A percentile compares a stretch with the other conserved stretches of the same genome.
These are phyloP conservation scores for Sclerotinia nivalis DNA, from an alignment of 2,329 filamentous ascomycete species.

Conservation along the genomic window DNA sequence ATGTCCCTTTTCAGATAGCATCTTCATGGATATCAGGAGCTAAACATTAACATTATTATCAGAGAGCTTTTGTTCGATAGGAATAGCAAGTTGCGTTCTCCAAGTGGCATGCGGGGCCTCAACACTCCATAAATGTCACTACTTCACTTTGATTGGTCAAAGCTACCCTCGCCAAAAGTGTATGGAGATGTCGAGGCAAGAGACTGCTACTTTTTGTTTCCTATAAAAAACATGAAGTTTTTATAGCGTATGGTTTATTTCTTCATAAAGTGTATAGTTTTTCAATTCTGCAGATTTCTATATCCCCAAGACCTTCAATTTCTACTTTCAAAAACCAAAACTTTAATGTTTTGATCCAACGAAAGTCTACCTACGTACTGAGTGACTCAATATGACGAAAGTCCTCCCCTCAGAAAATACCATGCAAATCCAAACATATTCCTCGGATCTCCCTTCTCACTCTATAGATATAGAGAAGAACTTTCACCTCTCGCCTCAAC, in stretches of 20 bases:
- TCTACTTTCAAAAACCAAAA: background rate
- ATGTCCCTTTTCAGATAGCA: background rate
- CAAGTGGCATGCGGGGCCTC: background rate
- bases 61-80: background rate
- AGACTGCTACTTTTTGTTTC: background rate
- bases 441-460: background rate
- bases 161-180: constrained; percentile 4
- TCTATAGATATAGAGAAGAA: constrained; percentile 10
- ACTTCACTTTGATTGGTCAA: constrained; percentile 1
- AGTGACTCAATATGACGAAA: background rate
- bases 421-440: background rate
- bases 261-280: background rate
- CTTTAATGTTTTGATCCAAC: background rate
- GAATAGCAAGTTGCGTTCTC: background rate
- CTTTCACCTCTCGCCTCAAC: background rate
- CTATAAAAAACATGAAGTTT: background rate
- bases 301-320: background rate
- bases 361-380: background rate
- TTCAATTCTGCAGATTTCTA: background rate
- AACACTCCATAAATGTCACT: constrained; percentile 7
- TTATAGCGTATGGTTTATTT: background rate
- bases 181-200: constrained; percentile 1
- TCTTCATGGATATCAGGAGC: background rate
- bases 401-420: background rate
- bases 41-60: background rate